phyloP scores from a whole-genome alignment of 345 rosid genomes.

The Rubroshorea leprosula region DNA sequence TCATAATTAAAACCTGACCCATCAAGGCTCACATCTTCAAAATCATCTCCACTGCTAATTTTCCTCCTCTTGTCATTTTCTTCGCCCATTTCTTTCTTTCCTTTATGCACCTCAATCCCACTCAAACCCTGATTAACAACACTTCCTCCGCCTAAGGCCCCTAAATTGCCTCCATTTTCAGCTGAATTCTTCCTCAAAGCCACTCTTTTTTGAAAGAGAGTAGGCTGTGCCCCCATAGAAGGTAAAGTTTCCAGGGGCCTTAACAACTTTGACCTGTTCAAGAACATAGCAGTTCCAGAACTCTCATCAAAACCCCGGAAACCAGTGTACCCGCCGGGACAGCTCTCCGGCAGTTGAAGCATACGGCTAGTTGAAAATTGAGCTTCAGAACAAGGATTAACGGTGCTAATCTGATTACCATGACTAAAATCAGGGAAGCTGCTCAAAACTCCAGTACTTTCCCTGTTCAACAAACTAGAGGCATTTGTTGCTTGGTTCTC shows the following conservation, averaged over 20 bases:
- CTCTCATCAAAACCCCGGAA: constrained; percentile 39
- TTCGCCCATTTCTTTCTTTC: constrained; percentile 36
- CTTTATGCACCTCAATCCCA: constrained; percentile 34
- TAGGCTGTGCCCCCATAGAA: constrained; percentile 53
- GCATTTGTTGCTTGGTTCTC: constrained; percentile 40
- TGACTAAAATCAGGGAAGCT: constrained; percentile 32
- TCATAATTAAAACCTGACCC: constrained; percentile 51
- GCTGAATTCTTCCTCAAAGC: constrained; percentile 44
- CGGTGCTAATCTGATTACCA: constrained; percentile 25
- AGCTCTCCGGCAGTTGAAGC: constrained; percentile 33
- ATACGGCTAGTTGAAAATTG: constrained; percentile 23
- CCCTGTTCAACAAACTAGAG: constrained; percentile 28
- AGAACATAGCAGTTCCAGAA: constrained; percentile 26
- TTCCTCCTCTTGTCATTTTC: constrained; percentile 35
- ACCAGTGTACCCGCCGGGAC: constrained; percentile 30
- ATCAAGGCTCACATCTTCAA: constrained; percentile 46
- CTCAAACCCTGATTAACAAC: constrained; percentile 11
- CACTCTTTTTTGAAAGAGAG: constrained; percentile 48
- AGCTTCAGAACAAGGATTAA: constrained; percentile 28
- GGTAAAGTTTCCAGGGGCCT: constrained; percentile 45
- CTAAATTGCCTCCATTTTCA: constrained; percentile 27
- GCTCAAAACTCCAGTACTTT: constrained; percentile 24
- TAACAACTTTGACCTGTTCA: constrained; percentile 47
- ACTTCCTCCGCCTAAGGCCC: constrained; percentile 11
- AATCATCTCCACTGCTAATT: constrained; percentile 20